phyloP scores from a whole-genome alignment of 768 basidiomycete genomes.

The Mrakia hoshinonis region DNA sequence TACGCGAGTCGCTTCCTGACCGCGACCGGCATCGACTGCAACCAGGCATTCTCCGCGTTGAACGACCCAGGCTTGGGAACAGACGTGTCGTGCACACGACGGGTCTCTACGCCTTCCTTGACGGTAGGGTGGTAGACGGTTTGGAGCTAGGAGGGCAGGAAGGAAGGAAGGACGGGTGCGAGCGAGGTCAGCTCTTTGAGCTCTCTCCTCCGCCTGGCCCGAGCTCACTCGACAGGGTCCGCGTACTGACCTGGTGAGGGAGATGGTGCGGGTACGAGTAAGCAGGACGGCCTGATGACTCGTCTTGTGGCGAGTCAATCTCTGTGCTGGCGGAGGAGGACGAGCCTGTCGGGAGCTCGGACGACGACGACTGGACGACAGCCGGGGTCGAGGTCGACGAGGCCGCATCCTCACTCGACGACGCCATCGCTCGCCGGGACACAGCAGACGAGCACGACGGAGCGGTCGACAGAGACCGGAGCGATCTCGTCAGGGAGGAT shows the following conservation, averaged over 20 bases:
- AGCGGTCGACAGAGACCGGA: too few relatives aligned
- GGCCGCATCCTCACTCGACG: background rate
- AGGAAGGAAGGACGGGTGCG: background rate
- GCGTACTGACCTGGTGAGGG: slow-evolving; percentile 15
- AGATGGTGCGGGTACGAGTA: slow-evolving; percentile 8
- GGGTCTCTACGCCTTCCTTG: slow-evolving; percentile 13
- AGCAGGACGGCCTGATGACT: background rate
- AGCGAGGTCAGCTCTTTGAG: background rate
- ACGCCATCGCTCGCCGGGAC: too few relatives aligned
- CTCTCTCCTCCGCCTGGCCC: background rate
- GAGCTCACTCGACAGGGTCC: background rate
- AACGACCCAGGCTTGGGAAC: slow-evolving; percentile 11
- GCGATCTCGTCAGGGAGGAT: background rate
- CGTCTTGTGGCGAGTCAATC: background rate
- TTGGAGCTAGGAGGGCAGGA: slow-evolving; percentile 1
- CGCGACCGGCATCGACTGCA: slow-evolving; percentile 6
- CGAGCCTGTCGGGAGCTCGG: background rate
- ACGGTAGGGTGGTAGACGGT: slow-evolving; percentile 7
- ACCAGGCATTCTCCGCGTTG: slow-evolving; percentile 22
- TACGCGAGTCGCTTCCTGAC: slow-evolving; percentile 11
- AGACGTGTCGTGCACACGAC: background rate
- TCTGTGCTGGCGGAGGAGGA: background rate
- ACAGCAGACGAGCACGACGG: too few relatives aligned
- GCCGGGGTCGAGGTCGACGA: slow-evolving; percentile 12
- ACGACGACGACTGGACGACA: background rate